Evolutionary conservation across 495 filamentous ascomycete species (phyloP).

Genomic region (Penicillium herquei): DNA sequence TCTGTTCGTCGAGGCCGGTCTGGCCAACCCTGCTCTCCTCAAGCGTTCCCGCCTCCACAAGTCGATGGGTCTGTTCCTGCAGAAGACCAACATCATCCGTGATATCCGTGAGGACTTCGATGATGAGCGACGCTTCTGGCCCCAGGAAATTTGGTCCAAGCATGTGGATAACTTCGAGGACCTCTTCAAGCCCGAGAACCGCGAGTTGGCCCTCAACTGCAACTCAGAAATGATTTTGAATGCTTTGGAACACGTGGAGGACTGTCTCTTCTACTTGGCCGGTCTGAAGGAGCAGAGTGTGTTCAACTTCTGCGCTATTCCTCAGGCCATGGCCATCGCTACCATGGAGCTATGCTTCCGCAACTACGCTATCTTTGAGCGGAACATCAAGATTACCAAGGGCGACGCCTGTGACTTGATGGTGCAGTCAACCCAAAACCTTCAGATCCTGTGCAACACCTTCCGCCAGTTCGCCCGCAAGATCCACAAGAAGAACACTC

Average conservation of each 20-base stretch:
- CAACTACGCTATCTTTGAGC: constrained; percentile 83
- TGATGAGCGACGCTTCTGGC: constrained; percentile 88
- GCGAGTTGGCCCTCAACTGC: constrained; percentile 78
- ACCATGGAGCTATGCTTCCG: constrained; percentile 88
- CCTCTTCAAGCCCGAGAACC: constrained; percentile 78
- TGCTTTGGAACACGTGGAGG: constrained; percentile 80
- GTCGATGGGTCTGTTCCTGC: constrained; percentile 94
- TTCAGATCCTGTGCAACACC: constrained; percentile 71
- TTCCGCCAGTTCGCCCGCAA: constrained; percentile 73
- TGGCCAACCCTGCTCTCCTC: constrained; percentile 82
- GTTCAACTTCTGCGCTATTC: constrained; percentile 99
- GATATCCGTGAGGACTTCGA: constrained; percentile 87
- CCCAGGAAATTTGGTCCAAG: constrained; percentile 93
- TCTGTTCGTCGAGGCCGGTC: constrained; percentile 82
- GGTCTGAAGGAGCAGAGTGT: constrained; percentile 94
- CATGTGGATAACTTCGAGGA: constrained; percentile 87
- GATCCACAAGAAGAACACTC: constrained; percentile 94
- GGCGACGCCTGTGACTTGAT: constrained; percentile 90
- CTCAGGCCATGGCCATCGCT: constrained; percentile 97
- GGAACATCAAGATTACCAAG: constrained; percentile 94
- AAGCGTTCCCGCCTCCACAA: constrained; percentile 78
- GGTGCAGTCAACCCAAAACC: constrained; percentile 87
- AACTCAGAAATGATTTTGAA: constrained; percentile 94
- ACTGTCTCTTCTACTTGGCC: constrained; percentile 96
- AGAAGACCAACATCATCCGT: constrained; percentile 98